Conservation (phyloP, 805 yeast genomes). For the Lipomyces yamanashiensis region DNA sequence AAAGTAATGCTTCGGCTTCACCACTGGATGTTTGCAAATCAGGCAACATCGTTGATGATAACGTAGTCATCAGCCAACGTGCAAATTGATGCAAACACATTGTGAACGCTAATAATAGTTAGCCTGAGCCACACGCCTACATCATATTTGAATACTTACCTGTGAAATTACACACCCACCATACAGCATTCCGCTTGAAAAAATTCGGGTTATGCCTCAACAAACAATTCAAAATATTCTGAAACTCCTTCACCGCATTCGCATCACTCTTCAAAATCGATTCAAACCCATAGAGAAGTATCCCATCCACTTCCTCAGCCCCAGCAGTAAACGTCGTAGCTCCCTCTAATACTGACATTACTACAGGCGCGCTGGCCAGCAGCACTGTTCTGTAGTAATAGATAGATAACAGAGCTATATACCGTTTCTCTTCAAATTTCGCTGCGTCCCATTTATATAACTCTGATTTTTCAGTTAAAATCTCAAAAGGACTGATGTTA, state of each 20-base stretch:
- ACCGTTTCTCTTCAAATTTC: background rate
- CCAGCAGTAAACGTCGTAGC: background rate
- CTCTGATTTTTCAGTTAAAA: background rate
- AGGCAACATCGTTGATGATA: background rate
- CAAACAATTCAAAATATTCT: background rate
- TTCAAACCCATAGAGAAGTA: background rate
- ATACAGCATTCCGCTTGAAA: background rate
- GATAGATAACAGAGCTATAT: background rate
- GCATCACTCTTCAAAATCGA: background rate
- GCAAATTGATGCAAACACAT: conserved; percentile 6
- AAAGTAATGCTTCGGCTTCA: background rate
- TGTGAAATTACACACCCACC: conserved; percentile 4
- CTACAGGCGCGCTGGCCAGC: background rate
- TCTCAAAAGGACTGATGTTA: background rate
- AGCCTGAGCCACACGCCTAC: background rate
- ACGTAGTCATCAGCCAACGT: background rate
- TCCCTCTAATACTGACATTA: background rate
- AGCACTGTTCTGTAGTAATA: background rate
- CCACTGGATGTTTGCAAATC: background rate
- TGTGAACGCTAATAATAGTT: background rate
- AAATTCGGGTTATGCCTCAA: background rate
- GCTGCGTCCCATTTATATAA: background rate
- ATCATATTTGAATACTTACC: background rate
- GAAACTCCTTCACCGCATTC: background rate
- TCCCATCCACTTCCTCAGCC: background rate